These are phyloP conservation scores for Aspergillus sp. DNA, from an alignment of 2,329 filamentous ascomycete species.

Conservation along the genomic window DNA sequence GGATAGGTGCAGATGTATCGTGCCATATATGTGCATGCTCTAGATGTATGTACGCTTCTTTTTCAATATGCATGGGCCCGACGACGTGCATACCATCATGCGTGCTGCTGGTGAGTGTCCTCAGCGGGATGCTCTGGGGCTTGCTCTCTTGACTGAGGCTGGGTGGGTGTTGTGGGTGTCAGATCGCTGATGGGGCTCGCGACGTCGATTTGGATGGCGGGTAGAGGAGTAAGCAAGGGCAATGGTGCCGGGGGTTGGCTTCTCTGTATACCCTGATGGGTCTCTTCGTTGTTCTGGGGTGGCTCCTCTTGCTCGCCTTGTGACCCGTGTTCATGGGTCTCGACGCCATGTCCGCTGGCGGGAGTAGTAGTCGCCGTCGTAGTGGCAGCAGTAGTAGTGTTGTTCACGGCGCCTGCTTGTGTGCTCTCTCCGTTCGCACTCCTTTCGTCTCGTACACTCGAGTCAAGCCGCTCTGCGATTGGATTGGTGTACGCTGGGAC, in stretches of 20 bases:
- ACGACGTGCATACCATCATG: not conserved
- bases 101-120: not conserved
- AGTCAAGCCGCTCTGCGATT: conserved; percentile 4
- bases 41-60: no score
- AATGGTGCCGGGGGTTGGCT: conserved; percentile 10
- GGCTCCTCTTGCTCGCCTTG: not conserved
- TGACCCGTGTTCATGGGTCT: no score
- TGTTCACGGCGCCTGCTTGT: no score
- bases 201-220: conserved; percentile 25
- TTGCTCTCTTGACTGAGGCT: conserved; percentile 3
- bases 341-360: no score
- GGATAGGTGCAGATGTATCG: not conserved
- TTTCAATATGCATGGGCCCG: no score
- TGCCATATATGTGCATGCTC: no score
- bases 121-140: not conserved
- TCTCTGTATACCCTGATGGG: not conserved
- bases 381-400: no score
- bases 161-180: conserved; percentile 17
- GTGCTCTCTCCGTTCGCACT: not conserved
- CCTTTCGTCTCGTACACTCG: not conserved
- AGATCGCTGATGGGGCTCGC: conserved; percentile 19
- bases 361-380: no score
- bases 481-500: conserved; percentile 34
- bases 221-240: conserved; percentile 16
- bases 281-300: not conserved